Evolutionary conservation across 345 rosid genomes (phyloP).

Genomic region (Eutrema yunnanense): DNA sequence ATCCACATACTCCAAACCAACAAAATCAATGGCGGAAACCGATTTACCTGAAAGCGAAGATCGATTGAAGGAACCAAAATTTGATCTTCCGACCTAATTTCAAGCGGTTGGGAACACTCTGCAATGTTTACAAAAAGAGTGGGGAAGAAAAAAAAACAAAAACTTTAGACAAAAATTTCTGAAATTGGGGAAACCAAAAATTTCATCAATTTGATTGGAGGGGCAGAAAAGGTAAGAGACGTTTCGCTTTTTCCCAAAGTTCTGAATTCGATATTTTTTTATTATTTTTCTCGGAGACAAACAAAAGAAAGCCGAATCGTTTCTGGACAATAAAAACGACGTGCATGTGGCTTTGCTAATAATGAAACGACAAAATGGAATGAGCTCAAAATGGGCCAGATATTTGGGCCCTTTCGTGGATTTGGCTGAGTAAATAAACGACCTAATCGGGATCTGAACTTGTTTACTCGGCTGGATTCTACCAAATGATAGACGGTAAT

Average conservation of each 20-base stretch:
- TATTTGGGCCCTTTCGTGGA: background rate
- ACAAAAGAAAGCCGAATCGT: background rate
- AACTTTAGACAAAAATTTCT: background rate
- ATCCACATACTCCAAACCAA: background rate
- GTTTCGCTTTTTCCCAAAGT: constrained; percentile 18
- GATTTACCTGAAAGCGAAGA: constrained; percentile 11
- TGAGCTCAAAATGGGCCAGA: background rate
- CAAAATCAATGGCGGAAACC: background rate
- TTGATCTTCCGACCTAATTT: constrained; percentile 3
- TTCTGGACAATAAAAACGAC: background rate
- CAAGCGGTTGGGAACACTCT: background rate
- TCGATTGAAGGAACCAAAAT: background rate
- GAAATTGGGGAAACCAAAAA: constrained; percentile 11
- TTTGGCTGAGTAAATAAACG: background rate
- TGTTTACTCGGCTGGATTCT: background rate
- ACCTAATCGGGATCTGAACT: background rate
- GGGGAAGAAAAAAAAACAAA: background rate
- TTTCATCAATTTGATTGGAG: constrained; percentile 10
- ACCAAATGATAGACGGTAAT: too few species aligned
- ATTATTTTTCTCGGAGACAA: background rate
- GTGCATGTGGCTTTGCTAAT: background rate
- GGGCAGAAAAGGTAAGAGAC: background rate
- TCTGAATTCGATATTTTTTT: background rate
- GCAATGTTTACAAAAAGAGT: background rate
- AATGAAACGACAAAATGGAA: background rate